phyloP scores from a whole-genome alignment of 1,284 basidiomycete genomes.

The Pseudozyma hubeiensis region DNA sequence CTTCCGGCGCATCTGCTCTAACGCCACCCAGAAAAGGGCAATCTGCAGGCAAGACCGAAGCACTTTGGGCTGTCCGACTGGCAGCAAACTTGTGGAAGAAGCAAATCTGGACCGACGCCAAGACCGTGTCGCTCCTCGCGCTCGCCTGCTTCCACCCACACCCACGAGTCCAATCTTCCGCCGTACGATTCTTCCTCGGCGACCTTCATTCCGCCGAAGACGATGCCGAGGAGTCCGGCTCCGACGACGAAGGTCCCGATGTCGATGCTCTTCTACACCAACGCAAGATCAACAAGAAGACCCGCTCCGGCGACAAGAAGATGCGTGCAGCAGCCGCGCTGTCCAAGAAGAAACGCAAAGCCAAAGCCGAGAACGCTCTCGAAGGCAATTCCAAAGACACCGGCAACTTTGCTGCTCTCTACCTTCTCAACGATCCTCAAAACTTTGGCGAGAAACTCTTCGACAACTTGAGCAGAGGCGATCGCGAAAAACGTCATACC shows the following conservation, averaged over 20 bases:
- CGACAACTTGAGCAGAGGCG: conserved; percentile 81
- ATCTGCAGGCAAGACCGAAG: conserved; percentile 73
- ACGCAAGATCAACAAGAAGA: conserved; percentile 67
- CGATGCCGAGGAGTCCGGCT: conserved; percentile 51
- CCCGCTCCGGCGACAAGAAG: conserved; percentile 61
- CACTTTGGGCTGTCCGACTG: conserved; percentile 96
- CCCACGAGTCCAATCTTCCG: conserved; percentile 92
- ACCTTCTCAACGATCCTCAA: conserved; percentile 94
- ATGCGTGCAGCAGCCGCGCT: conserved; percentile 61
- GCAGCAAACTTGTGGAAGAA: conserved; percentile 96
- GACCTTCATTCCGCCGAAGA: conserved; percentile 67
- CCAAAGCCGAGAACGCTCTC: conserved; percentile 47
- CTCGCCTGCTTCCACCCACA: conserved; percentile 94
- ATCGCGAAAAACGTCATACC: conserved; percentile 80
- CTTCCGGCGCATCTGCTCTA: conserved; percentile 18
- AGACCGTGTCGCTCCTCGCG: conserved; percentile 91
- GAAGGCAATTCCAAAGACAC: conserved; percentile 45
- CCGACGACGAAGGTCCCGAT: conserved; percentile 51
- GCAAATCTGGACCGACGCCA: conserved; percentile 91
- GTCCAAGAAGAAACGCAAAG: conserved; percentile 55
- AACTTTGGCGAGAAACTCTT: conserved; percentile 95
- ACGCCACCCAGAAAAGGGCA: conserved; percentile 71
- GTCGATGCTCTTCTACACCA: conserved; percentile 60
- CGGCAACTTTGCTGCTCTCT: conserved; percentile 88
- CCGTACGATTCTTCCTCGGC: conserved; percentile 96